Base-by-base conservation (phyloP, 1,284 basidiomycete genomes). In the Boletus sp. region DNA sequence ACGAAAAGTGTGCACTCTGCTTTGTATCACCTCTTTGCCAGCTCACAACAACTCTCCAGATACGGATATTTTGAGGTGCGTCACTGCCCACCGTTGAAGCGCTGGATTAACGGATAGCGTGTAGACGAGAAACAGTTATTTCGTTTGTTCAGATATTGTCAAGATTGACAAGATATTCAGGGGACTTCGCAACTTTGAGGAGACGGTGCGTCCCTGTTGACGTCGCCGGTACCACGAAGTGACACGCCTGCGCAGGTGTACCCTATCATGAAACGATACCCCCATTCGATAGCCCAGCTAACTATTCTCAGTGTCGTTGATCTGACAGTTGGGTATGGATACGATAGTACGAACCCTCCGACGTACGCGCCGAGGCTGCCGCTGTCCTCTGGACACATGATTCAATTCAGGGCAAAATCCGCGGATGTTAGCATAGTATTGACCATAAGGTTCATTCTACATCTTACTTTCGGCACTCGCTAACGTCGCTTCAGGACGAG, bases 61-160 rank as follows among this genome's bases (percentile, higher is more conserved):
- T 80, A 68, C 59, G 62, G 61, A 61, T 55, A 53, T 34, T 52
- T 55, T 10, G 57, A 59, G 49, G 58, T 53, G 29, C 13, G 30
- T 41, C 14, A 6, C 12, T 42, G 35, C 26, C 17, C 22, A 33
- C 8, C 19, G 17, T 43, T 26, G 32, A 13, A 55, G 14, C 4
- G 30, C 32, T 48, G 22, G 12, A 16, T 29, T 48, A 40, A 52
- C 26, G 2, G 10, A n/a, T 38, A 4, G 32, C 30, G 33, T 35
- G 23, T 55, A 89, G 86, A 90, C 88, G 0, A 81, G 75, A 56
- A 93, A 93, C 64, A 82, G 81, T 54, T 93, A 93, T 67, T 91
- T 91, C 64, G 68, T 87, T 46, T 91, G 88, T 61, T 70, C 69
- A 20, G 78, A 90, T 49, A 73, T 84, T 6, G 49, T 65, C 22